phyloP scores from a whole-genome alignment of 306 rosid species.

The Castanea crenata region DNA sequence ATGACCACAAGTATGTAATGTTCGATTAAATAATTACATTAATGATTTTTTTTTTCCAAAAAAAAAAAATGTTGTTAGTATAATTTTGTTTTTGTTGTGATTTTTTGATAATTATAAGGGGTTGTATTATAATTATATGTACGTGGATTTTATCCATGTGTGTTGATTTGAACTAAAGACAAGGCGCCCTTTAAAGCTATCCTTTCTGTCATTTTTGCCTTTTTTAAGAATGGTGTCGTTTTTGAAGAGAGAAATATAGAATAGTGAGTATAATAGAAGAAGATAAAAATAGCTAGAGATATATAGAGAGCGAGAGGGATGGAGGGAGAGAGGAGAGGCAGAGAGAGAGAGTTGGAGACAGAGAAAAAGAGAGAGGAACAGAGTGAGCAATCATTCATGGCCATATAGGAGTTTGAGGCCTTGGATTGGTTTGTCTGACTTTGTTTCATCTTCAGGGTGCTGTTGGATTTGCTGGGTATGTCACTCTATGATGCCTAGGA shows the following conservation, averaged over 20 bases:
- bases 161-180: conserved; percentile 44
- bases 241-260: conserved; percentile 17
- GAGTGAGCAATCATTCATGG: conserved; percentile 23
- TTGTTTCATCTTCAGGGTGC: conserved; percentile 12
- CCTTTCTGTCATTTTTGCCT: conserved; percentile 42
- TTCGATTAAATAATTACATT: background rate
- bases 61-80: background rate
- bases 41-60: background rate
- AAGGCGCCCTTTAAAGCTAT: conserved; percentile 35
- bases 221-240: conserved; percentile 23
- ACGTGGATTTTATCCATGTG: background rate
- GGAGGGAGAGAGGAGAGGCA: background rate
- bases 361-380: background rate
- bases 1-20: background rate
- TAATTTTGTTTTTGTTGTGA: background rate
- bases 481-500: conserved; percentile 1
- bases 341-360: background rate
- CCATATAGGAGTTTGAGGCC: conserved; percentile 18
- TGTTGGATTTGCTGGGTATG: conserved; percentile 27
- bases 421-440: conserved; percentile 31
- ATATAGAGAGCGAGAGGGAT: background rate
- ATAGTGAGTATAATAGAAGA: conserved; percentile 9
- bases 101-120: background rate
- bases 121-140: conserved; percentile 1
- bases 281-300: conserved; percentile 14